Conservation (phyloP, 2,329 filamentous ascomycete species). For the Karstenula rhodostoma region DNA sequence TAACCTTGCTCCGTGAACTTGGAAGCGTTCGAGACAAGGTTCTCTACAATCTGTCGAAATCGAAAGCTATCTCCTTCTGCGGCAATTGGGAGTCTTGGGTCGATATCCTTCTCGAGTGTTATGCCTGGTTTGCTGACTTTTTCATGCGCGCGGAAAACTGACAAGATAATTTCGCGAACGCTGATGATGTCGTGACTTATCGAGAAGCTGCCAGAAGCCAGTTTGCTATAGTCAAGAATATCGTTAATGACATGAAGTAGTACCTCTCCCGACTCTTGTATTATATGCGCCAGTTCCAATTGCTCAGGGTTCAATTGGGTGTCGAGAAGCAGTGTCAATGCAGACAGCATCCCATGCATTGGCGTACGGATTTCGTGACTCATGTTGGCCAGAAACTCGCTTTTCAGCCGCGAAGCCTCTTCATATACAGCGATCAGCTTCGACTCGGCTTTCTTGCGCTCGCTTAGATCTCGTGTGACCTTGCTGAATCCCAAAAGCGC, state of each 20-base stretch:
- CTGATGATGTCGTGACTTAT: conserved; percentile 63
- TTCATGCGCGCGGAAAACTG: conserved; percentile 61
- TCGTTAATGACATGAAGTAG: conserved; percentile 70
- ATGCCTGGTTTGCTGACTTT: conserved; percentile 58
- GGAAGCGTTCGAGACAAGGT: conserved; percentile 66
- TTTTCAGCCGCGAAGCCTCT: conserved; percentile 69
- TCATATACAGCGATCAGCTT: conserved; percentile 66
- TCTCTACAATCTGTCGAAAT: conserved; percentile 69
- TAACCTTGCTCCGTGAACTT: conserved; percentile 68
- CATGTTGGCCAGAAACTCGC: conserved; percentile 70
- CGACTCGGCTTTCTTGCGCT: conserved; percentile 63
- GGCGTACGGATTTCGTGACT: conserved; percentile 71
- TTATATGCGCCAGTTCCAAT: conserved; percentile 64
- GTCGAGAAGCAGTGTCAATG: conserved; percentile 57
- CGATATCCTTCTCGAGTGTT: conserved; percentile 54
- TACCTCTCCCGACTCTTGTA: conserved; percentile 67
- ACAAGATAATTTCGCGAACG: conserved; percentile 56
- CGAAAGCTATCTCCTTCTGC: conserved; percentile 66
- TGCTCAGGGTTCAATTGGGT: conserved; percentile 63
- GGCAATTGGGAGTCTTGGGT: conserved; percentile 58
- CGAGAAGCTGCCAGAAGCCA: conserved; percentile 67
- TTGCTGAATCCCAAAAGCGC: conserved; percentile 66
- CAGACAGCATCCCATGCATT: conserved; percentile 59
- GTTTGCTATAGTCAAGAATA: conserved; percentile 72
- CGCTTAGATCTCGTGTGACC: conserved; percentile 66